Evolutionary conservation across 192 early-diverging fungal genomes (phyloP), one percentile per base, ranked within the genome.

Genomic region (Gamsiella multidivaricata): DNA sequence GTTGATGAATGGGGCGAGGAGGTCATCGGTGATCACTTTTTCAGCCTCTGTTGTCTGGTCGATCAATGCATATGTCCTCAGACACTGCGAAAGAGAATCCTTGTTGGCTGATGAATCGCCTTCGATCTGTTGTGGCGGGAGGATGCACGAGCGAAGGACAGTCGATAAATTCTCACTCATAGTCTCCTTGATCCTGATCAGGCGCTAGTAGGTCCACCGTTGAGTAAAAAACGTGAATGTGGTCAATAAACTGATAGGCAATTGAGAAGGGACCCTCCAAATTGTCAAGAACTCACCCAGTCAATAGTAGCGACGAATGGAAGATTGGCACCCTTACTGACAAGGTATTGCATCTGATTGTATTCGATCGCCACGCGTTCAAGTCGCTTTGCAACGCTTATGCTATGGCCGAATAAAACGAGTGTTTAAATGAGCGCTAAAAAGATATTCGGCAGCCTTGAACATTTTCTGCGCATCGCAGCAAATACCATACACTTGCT

Each of bases 321-420:
- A 20, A 89, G 68, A 12, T 65, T 81, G 56, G 89, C 81, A 8
- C 90, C 90, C 49, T 83, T 81, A 18, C 80, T 83, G 2, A 92
- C 89, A 8, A 94, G 84, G 65, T 92, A 91, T 61, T 88, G 90
- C 82, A 95, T 89, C 55, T 95, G 93, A 56, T 94, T 94, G 65
- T 86, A 95, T 80, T 95, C 93, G 29, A 92, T 89, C 15, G 93
- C 93, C 8, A 95, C 92, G 22, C 93, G 87, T 59, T 94, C 93
- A 23, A 94, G 83, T 23, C 90, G 87, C 51, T 95, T 94, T 25
- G 87, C 88, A 5, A 88, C 82, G 42, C 81, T 84, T 49, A 75
- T 69, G 33, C 75, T 82, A 65, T 6, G 18, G n/a, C 9, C 41
- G 56, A 15, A 45, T 28, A 46, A 47, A n/a, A 46, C n/a, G 49